These are phyloP conservation scores for Scytalidium sp. DNA, from an alignment of 2,329 filamentous ascomycete genomes.

Conservation along the genomic window DNA sequence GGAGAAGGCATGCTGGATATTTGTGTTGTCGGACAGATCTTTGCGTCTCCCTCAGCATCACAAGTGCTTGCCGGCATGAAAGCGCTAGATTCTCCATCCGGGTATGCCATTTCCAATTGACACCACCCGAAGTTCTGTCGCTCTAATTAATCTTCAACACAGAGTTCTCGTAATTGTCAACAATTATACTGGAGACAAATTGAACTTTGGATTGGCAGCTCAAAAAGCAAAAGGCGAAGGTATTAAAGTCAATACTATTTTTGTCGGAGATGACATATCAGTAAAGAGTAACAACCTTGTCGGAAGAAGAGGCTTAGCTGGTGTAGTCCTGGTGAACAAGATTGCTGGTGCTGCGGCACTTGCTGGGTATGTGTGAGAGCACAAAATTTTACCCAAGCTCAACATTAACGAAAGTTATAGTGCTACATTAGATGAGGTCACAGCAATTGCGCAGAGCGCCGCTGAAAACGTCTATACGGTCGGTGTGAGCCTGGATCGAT, in stretches of 20 bases:
- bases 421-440: slow-evolving; percentile 16
- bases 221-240: slow-evolving; percentile 29
- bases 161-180: slow-evolving; percentile 30
- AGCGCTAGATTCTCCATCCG: slow-evolving; percentile 34
- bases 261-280: slow-evolving; percentile 36
- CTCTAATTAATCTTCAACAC: slow-evolving; percentile 15
- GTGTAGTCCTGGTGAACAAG: slow-evolving; percentile 45
- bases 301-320: slow-evolving; percentile 46
- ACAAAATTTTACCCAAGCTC: no score
- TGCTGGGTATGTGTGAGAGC: slow-evolving; percentile 12
- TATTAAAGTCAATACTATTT: slow-evolving; percentile 19
- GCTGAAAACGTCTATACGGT: slow-evolving; percentile 39
- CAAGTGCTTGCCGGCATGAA: slow-evolving; percentile 18
- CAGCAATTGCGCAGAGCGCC: slow-evolving; percentile 21
- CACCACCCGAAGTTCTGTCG: slow-evolving; percentile 14
- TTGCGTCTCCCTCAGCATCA: slow-evolving; percentile 29
- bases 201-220: slow-evolving; percentile 40
- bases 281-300: slow-evolving; percentile 46
- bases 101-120: slow-evolving; percentile 29
- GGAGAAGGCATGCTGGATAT: slow-evolving; percentile 35
- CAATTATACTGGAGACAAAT: slow-evolving; percentile 41
- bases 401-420: slow-evolving; percentile 16
- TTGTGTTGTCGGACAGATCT: slow-evolving; percentile 37
- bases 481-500: slow-evolving; percentile 47
- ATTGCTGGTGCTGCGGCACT: slow-evolving; percentile 30